Evolutionary conservation across 2,329 filamentous ascomycete species (phyloP), one percentile per base, ranked within the genome.

Genomic region (Aspergillus fijiensis): DNA sequence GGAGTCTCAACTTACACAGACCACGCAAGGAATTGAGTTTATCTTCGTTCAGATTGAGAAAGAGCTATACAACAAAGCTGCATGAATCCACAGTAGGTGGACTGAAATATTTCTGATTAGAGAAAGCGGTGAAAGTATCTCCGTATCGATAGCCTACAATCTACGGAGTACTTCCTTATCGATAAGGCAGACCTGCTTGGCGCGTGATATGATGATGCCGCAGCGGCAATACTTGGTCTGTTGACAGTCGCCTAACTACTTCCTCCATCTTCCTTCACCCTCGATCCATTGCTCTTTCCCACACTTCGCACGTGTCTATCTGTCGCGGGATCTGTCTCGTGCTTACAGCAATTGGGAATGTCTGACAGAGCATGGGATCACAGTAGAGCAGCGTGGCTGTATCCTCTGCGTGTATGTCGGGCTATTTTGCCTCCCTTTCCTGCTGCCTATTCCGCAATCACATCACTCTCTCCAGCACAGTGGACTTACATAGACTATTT

Each of bases 321-420:
- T 35, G 11, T 35, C 12, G 33, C 14, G 11, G 33, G 11, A 16
- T 16, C 2, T 35, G 33, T 16, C 33, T 35, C 12, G 33, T 35
- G 11, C 14, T 16, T 6, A 35, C 39, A 45, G 16, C 2, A 7
- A n/a, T 6, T 45, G 39, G 39, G 14, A 45, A 66, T 62, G 54
- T 31, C 67, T 33, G 21, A 47, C n/a, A 55, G 42, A 49, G 6
- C 21, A 14, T 68, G 64, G 58, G 69, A 73, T 59, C 57, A 69
- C 11, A 67, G 61, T 51, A 70, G 70, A 58, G 76, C 77, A 55
- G 75, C 76, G 21, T 82, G 79, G 77, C 69, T 82, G 31, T 82
- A 81, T 68, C 80, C 80, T 42, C 55, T 82, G 47, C 76, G 77
- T 68, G 80, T 81, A 70, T 63, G 74, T 69, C 59, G 16, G 45